Base-by-base conservation (phyloP, 768 basidiomycete species). In the Basidioascus undulatus region DNA sequence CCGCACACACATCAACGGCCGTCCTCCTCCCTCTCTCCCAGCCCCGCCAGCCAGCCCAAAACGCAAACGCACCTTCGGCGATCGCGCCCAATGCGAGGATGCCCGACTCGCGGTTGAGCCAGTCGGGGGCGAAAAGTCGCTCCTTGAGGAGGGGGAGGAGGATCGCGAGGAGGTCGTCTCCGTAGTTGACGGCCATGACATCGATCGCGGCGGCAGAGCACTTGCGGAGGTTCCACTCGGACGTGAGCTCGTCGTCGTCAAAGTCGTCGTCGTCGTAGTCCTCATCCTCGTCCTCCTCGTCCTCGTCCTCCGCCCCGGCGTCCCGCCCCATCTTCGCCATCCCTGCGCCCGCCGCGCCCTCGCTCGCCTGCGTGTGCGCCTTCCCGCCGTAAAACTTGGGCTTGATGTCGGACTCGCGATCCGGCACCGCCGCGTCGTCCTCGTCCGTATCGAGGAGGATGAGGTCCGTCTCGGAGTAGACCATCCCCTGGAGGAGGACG, bases 221-320 rank as follows among this genome's bases (percentile, higher is more conserved):
- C 62, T 98, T 98, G 47, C 92, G 70, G 45, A 96, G 64, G 60
- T 96, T 98, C 92, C 92, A 98, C 56, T 96, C 87, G 2, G 89
- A 89, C 9, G 80, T 77, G 67, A 82, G 79, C 55, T 94, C 92
- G 44, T 96, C 92, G 12, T 84, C 84, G 49, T 89, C 87, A 44
- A 87, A 83, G 34, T 82, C 76, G 44, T 83, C 78, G 47, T 84
- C 76, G 47, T 75, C 65, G 49, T 87, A 74, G 46, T 81, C 73
- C 44, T 86, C 78, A 3, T 87, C 82, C 3, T 87, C 80, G 0
- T 83, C 80, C 39, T 87, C 83, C 0, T 74, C 74, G 47, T 83
- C 78, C 37, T 72, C 61, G 12, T 74, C 72, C 54, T 83, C 83
- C 50, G 80, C 74, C 18, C 76, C 81, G 43, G 78, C 82, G 10